phyloP scores from a whole-genome alignment of 2,329 filamentous ascomycete genomes.

The Penicillium sp. region DNA sequence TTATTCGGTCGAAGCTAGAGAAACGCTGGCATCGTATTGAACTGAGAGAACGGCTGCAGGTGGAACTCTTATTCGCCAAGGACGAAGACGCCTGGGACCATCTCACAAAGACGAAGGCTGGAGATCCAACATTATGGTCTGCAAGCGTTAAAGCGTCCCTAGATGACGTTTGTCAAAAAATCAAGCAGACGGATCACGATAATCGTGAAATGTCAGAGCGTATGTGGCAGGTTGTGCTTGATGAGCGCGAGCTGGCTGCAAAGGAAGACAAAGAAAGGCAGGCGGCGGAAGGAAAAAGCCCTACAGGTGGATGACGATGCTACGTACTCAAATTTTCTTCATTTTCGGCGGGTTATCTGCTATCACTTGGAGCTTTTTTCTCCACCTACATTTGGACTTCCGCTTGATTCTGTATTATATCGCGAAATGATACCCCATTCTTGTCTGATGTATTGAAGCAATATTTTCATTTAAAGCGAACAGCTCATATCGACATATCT shows the following conservation, averaged over 20 bases:
- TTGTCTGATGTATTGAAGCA: background rate
- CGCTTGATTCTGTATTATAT: background rate
- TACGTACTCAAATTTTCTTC: background rate
- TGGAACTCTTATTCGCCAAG: constrained; percentile 33
- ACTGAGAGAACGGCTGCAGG: constrained; percentile 31
- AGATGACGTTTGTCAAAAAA: constrained; percentile 22
- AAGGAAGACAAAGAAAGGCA: constrained; percentile 24
- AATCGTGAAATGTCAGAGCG: constrained; percentile 30
- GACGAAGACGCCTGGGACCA: constrained; percentile 46
- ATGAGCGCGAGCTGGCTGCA: constrained; percentile 37
- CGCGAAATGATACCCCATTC: constrained; percentile 1
- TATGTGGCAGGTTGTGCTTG: constrained; percentile 44
- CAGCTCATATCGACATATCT: constrained; percentile 12
- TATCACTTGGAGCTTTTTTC: background rate
- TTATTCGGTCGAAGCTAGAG: constrained; percentile 37
- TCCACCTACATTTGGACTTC: background rate
- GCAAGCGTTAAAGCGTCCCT: constrained; percentile 19
- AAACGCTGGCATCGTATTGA: constrained; percentile 36
- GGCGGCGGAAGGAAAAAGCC: background rate
- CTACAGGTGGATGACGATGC: background rate
- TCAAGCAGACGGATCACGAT: constrained; percentile 28
- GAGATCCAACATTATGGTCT: constrained; percentile 26
- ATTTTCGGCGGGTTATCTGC: background rate
- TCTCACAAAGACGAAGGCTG: constrained; percentile 21
- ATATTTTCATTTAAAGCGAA: background rate